Conservation (phyloP, 2,329 filamentous ascomycete genomes). For the Ascochyta viciae-villosae region DNA sequence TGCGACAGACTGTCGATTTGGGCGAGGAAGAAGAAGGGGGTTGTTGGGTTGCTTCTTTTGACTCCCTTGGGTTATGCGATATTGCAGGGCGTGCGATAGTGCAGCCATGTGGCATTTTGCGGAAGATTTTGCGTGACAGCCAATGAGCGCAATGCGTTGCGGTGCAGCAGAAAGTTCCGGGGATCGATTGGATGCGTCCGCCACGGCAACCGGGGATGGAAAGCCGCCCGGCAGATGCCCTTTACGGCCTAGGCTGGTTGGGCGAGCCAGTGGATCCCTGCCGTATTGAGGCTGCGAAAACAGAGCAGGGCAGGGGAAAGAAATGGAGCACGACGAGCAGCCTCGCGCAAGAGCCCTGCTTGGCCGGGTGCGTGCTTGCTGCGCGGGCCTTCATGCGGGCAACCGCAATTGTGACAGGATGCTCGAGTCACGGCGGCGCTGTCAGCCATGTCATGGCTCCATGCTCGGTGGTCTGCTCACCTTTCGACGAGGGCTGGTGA, state of each 20-base stretch:
- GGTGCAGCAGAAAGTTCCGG: constrained; percentile 14
- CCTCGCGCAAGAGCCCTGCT: constrained; percentile 28
- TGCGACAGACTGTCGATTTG: neutral
- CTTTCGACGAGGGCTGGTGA: neutral
- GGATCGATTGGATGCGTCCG: constrained; percentile 23
- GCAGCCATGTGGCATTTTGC: constrained; percentile 20
- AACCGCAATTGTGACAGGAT: constrained; percentile 21
- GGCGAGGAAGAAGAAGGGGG: neutral
- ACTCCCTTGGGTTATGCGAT: constrained; percentile 8
- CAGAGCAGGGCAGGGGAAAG: constrained; percentile 20
- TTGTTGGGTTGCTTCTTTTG: constrained; percentile 1
- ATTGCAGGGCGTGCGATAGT: constrained; percentile 22
- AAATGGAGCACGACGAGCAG: constrained; percentile 23
- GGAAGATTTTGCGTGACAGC: constrained; percentile 5
- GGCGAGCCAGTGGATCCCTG: constrained; percentile 22
- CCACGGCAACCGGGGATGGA: constrained; percentile 33
- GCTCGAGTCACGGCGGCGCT: constrained; percentile 13
- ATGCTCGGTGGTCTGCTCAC: constrained; percentile 1
- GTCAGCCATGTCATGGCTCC: constrained; percentile 5
- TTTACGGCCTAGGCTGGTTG: constrained; percentile 9
- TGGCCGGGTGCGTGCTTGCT: constrained; percentile 27
- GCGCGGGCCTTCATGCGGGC: constrained; percentile 34
- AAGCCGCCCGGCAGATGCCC: constrained; percentile 26
- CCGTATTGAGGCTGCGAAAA: constrained; percentile 22
- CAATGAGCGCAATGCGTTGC: constrained; percentile 22